Base-by-base conservation (phyloP, 495 filamentous ascomycete genomes). In the Ramalina intermedia region DNA sequence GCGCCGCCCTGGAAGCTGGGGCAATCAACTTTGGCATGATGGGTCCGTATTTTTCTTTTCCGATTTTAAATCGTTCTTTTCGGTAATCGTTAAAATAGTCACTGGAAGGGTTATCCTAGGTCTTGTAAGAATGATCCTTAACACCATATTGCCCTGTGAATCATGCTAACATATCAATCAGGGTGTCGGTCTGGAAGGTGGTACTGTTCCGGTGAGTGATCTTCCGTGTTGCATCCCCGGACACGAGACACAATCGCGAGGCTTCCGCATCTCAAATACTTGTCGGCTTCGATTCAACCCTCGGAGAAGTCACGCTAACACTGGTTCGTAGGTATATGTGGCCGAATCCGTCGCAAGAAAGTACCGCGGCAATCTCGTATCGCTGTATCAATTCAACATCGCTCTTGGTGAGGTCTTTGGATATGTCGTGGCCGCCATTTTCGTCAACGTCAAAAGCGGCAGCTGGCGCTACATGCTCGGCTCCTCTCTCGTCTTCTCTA, bases 401-500 rank as follows among this genome's bases (percentile, higher is more conserved):
- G 76, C 76, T 1, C 58, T 81, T 0, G 78, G 78, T 41, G 74
- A 80, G 57, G 75, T 81, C 23, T 62, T 80, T 16, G 77, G 78
- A 11, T 80, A 79, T 52, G 78, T 71, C 13, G 69, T 79, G 12
- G 75, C 74, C 0, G 78, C 75, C 41, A 79, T 81, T 27, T 80
- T 80, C 55, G 61, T 79, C 50, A 63, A 66, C 37, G 74, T 81
- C 46, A 46, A 54, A 46, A 53, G 46, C 17, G 76, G 76, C 46
- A 77, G 74, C 65, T 81, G 78, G 78, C 68, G 77, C 24, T 81
- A 74, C 52, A 80, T 80, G 48, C 69, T 80, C n/a, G 78, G 78
- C 6, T 76, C 73, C 2, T 79, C 76, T 0, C 63, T 80, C n/a
- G 55, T 80, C 47, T 80, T 80, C 60, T 78, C 74, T 2, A 79